Percentiles rank a stretch among this genome's conserved stretches.
Conservation (phyloP, 2,329 filamentous ascomycete species). For the Coleophoma eucalyptorum region DNA sequence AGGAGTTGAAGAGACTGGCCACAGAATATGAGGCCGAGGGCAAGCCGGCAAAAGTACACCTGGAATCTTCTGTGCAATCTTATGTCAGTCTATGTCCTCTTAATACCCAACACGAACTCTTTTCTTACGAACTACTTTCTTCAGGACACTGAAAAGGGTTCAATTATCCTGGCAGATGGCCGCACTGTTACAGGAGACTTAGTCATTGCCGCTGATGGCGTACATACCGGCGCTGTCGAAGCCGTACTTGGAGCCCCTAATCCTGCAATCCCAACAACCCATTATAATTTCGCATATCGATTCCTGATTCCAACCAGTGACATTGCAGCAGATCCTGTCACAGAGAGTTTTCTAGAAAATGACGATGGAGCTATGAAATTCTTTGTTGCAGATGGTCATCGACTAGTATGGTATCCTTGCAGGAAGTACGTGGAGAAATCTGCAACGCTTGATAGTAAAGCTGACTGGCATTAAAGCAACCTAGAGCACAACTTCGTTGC, state of each 20-base stretch:
- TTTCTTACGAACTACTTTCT: no score
- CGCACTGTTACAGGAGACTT: constrained; percentile 28
- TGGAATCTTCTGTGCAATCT: constrained; percentile 11
- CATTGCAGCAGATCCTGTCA: constrained; percentile 25
- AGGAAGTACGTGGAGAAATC: constrained; percentile 11
- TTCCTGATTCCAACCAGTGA: constrained; percentile 28
- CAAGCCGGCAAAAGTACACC: constrained; percentile 18
- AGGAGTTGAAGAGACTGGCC: constrained; percentile 29
- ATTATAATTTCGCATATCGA: constrained; percentile 28
- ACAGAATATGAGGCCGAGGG: constrained; percentile 17
- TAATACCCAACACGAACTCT: no score
- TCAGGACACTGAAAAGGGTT: background rate
- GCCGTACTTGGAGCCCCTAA: background rate
- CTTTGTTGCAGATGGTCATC: constrained; percentile 12
- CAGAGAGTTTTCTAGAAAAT: constrained; percentile 23
- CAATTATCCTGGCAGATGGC: constrained; percentile 26
- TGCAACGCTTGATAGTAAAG: no score
- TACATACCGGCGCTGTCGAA: constrained; percentile 23
- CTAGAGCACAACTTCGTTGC: constrained; percentile 13
- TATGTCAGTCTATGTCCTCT: constrained; percentile 14
- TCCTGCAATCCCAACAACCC: constrained; percentile 4
- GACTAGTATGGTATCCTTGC: constrained; percentile 20
- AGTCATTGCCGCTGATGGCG: constrained; percentile 33
- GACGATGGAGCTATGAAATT: constrained; percentile 21
- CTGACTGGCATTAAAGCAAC: background rate